Conservation (phyloP, 2,329 filamentous ascomycete genomes). For the Pestalotiopsis sp. region DNA sequence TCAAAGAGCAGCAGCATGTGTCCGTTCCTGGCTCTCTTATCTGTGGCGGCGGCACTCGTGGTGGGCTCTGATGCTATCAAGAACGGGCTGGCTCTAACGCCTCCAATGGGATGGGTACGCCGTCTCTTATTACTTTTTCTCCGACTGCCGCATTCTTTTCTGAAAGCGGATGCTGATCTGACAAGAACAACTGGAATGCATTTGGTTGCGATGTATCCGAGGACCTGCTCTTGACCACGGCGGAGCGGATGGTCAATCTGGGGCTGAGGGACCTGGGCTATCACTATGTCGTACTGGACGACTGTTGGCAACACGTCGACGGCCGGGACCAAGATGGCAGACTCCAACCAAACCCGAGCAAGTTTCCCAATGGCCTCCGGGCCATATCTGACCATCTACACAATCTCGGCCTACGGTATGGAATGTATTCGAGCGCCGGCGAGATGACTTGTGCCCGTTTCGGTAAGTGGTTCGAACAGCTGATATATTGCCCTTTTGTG, state of each 20-base stretch:
- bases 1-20: not conserved
- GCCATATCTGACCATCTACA: conserved; percentile 38
- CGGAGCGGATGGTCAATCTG: conserved; percentile 15
- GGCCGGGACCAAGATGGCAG: conserved; percentile 2
- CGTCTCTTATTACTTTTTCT: not conserved
- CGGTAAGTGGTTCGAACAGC: conserved; percentile 20
- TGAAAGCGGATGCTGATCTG: not conserved
- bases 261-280: conserved; percentile 20
- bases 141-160: not conserved
- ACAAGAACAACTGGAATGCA: conserved; percentile 24
- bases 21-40: not conserved
- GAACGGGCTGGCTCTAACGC: conserved; percentile 22
- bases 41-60: conserved; percentile 15
- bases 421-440: conserved; percentile 45
- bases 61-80: conserved; percentile 18
- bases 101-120: conserved; percentile 24
- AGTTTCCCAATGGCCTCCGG: conserved; percentile 40
- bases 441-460: conserved; percentile 54
- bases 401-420: conserved; percentile 37
- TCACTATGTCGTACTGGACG: conserved; percentile 22
- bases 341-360: conserved; percentile 18
- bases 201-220: conserved; percentile 24
- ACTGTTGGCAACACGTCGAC: conserved; percentile 18
- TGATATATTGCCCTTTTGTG: not conserved
- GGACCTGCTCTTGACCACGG: conserved; percentile 16